Evolutionary conservation across 2,329 filamentous ascomycete genomes (phyloP), one percentile per base, ranked within the genome.

Genomic region (Aspergillus ochraceus): DNA sequence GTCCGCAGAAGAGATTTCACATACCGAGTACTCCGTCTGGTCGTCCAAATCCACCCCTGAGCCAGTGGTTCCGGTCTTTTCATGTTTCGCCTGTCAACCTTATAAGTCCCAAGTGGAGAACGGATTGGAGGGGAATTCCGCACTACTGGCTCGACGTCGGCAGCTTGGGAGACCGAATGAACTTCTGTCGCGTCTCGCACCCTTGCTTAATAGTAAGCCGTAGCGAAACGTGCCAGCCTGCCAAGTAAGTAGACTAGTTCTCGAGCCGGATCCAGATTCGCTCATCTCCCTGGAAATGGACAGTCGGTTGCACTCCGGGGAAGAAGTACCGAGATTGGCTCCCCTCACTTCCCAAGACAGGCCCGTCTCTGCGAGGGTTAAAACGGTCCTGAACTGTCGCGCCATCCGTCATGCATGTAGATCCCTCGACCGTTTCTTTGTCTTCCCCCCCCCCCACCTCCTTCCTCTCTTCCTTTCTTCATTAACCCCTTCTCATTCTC

Each of bases 81-180:
- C 20, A 5, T 49, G 54, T 55, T 55, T 39, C 54, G 49, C 47
- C 54, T 24, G 54, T 55, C 54, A 55, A 55, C 54, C 54, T 55
- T 55, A 55, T 29, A 29, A 29, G 26, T 49, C 46, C 49, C 46
- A 24, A 19, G 45, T 46, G 54, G 54, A 46, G 54, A 47, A 30
- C 12, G 8, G 26, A 30, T 12, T 36, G 46, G 45, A 55, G 29
- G 46, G 24, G 36, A 42, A 42, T 30, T 14, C 53, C 45, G 45
- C 42, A 49, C 51, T 46, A 49, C 19, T 47, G 45, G 24, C 19
- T 24, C 45, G 10, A 47, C 42, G 10, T 17, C 11, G 12, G 32
- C 32, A 36, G 10, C 5, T 10, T 10, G 36, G 17, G 17, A 17
- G n/a, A 42, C 36, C 17, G 36, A 42, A 42, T 17, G 11, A 36